Evolutionary conservation across 129 eudicot species (phyloP), one percentile per base, ranked within the genome.

Genomic region (sunflower (Helianthus annuus)): DNA sequence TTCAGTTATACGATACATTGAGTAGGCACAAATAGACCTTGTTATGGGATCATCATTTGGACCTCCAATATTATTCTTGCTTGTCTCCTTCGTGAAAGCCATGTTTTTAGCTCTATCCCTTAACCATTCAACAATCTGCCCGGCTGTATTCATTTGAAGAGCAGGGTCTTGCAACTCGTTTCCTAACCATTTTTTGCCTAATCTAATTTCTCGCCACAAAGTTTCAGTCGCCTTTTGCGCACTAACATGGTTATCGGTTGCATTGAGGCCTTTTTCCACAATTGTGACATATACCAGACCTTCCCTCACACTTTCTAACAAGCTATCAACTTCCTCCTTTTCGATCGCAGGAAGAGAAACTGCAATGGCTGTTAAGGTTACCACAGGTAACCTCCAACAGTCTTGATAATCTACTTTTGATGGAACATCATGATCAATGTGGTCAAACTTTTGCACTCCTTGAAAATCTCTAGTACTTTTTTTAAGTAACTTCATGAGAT

Each of bases 251-350:
- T 64, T 49, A 1, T 40, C 8, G 5, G 7, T 40, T 39, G 14
- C 3, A 64, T 64, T 64, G 27, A 64, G 69, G 15, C 14, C 39
- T 64, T 64, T 48, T 64, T 64, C 69, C 69, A 64, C 69, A 2
- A 64, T 27, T 39, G 2, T 64, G 14, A 46, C 52, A 46, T 46
- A 46, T 46, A 4, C 13, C 1, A 46, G 52, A 46, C 52, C 52
- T 46, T 46, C 52, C 12, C 14, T 12, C 1, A 46, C 52, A 76
- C 40, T 68, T 55, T 29, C 11, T 55, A 29, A 76, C 32, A 27
- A 69, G 16, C 70, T 69, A 10, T 59, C 42, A 17, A 76, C 59
- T 14, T 75, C 55, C 6, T 13, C 16, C 12, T 69, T 56, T 76
- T 9, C 0, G 7, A 24, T 46, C 3, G 2, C 6, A 4, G 7